Evolutionary conservation across 257 asterid species (phyloP).

Genomic region (Plantago major): DNA sequence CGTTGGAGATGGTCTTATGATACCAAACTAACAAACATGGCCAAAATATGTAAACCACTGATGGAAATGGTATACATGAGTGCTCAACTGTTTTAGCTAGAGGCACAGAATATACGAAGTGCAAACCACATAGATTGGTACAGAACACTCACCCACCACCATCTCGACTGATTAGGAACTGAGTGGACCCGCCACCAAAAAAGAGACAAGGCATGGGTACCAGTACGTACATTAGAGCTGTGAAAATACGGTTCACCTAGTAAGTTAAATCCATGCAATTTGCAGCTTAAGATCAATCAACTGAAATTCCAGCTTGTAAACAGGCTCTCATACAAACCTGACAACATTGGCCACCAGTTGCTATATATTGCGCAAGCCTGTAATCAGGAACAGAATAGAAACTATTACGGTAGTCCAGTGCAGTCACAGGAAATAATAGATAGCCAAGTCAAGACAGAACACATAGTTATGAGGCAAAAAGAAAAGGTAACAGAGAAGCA

Average conservation of each 20-base stretch:
- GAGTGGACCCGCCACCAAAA: slow-evolving; percentile 97
- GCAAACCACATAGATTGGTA: not conserved
- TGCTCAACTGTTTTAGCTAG: no score
- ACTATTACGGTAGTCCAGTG: slow-evolving; percentile 11
- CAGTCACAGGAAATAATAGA: not conserved
- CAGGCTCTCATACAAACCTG: slow-evolving; percentile 52
- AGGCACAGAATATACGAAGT: no score
- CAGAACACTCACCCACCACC: slow-evolving; percentile 83
- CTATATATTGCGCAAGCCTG: slow-evolving; percentile 94
- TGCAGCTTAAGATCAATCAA: slow-evolving; percentile 4
- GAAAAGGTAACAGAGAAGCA: not conserved
- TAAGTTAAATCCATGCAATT: slow-evolving; percentile 12
- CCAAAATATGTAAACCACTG: no score
- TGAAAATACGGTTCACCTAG: slow-evolving; percentile 12
- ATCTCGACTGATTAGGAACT: slow-evolving; percentile 83
- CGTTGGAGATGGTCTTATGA: no score
- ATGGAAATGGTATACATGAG: no score
- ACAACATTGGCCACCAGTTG: slow-evolving; percentile 99
- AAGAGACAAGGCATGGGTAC: slow-evolving; percentile 98
- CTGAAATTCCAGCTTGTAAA: slow-evolving; percentile 5
- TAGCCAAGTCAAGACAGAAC: slow-evolving; percentile 1
- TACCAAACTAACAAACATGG: no score
- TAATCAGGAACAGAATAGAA: slow-evolving; percentile 17
- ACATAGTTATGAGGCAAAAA: not conserved
- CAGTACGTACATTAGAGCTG: slow-evolving; percentile 97